Base-by-base conservation (phyloP, 805 yeast species). In the Brettanomyces naardenensis region DNA sequence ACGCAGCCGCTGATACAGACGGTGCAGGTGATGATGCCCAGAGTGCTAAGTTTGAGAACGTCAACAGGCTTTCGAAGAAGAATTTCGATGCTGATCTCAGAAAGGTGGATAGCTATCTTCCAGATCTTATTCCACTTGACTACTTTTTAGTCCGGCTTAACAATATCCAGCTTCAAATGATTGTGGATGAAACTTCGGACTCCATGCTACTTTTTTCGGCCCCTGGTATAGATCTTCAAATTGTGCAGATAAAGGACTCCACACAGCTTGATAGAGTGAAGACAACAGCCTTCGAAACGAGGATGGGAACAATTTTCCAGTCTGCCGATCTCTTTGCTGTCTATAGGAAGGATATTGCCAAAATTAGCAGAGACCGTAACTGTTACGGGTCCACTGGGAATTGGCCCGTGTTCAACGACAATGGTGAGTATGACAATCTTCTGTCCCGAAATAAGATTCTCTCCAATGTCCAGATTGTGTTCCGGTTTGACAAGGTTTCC, bases 361-460 rank as follows among this genome's bases (percentile, higher is more conserved):
- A 36, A 20, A n/a, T n/a, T n/a, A 25, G 49, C 68, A 7, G 64
- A 23, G 68, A 71, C 47, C 69, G 72, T 31, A 58, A 62, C 10
- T 31, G 72, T 2, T 88, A 86, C 58, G 92, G 95, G 1, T 71
- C 83, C 2, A 56, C 51, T 6, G 50, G 59, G 13, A 62, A 63
- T 15, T 89, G 96, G 97, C 96, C 96, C 3, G 94, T 95, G 0
- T 89, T 95, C 87, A 56, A 88, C 2, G 54, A 75, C 34, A 95
- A 86, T 49, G 64, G 79, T 18, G 37, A 34, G n/a, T 42, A 40
- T 6, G 75, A 84, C 44, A 71, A 75, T 44, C 77, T 78, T 36
- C 35, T 47, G 75, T 51, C 61, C 9, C 65, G 69, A 10, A 69
- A 71, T 39, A 65, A 78, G 35, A 61, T 89, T 28, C 68, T 87